Base-by-base conservation (phyloP, 2,329 filamentous ascomycete genomes). In the Nemania serpens region DNA sequence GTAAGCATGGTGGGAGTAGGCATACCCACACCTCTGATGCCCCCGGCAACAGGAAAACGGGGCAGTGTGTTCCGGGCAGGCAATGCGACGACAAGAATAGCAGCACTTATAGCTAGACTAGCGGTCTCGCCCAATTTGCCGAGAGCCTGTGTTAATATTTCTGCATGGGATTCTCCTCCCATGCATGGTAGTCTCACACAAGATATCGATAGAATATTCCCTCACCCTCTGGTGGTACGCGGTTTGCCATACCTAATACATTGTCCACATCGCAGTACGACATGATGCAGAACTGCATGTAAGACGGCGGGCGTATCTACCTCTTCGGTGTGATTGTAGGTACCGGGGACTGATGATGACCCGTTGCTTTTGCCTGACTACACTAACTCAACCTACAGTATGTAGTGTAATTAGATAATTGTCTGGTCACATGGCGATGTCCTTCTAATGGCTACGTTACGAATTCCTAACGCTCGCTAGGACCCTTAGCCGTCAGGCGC, bases 61-160 rank as follows among this genome's bases (percentile, higher is more conserved):
- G 53, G 50, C 7, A 13, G 13, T 9, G 37, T 29, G 41, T 43
- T 61, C 45, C 18, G 53, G 58, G 61, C 61, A 63, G 61, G 61
- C 61, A 63, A 63, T 61, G 53, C 61, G 55, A 63, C 58, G 61
- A 47, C 56, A 37, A 53, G 50, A 58, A 62, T 50, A 61, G 50
- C 42, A 58, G 39, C 54, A 48, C 17, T 15, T 37, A n/a, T 22
- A n/a, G 17, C 22, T 18, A n/a, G n/a, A n/a, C n/a, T n/a, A 29
- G 25, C 36, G 20, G 41, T 41, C 25, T 41, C 25, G 18, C 6
- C 43, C 43, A 20, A 34, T 39, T 53, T 58, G 54, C 54, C 59
- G 54, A 54, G 42, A 29, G 7, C 4, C 25, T 29, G 25, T 29
- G 25, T 7, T 29, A n/a, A 29, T 29, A 4, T 29, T 29, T 29